phyloP scores from a whole-genome alignment of 2,329 filamentous ascomycete species.

The Ceratocystis destructans region DNA sequence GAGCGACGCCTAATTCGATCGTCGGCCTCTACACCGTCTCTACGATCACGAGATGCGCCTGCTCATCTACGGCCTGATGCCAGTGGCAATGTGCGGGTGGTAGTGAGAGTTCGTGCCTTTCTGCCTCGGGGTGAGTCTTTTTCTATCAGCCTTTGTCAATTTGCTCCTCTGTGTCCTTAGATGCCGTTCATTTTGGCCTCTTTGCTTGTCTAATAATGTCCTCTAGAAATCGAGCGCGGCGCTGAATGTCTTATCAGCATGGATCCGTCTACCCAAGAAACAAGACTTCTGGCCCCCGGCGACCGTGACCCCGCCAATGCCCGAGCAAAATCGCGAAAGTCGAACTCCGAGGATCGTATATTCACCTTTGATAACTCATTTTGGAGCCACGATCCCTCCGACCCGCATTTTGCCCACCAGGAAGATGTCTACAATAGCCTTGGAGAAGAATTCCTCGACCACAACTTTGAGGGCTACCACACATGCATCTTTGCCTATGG shows the following conservation, averaged over 20 bases:
- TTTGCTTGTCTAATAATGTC: constrained; percentile 2
- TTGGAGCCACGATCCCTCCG: constrained; percentile 75
- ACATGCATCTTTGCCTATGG: constrained; percentile 99
- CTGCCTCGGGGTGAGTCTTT: constrained; percentile 53
- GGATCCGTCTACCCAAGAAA: constrained; percentile 76
- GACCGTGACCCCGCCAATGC: constrained; percentile 39
- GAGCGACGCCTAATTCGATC: constrained; percentile 37
- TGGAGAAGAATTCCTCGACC: constrained; percentile 92
- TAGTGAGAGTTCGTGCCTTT: constrained; percentile 68
- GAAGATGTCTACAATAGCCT: constrained; percentile 88
- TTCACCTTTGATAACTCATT: constrained; percentile 98
- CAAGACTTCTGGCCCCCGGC: constrained; percentile 60
- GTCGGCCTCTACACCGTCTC: constrained; percentile 63
- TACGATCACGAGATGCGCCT: constrained; percentile 57
- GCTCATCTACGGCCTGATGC: constrained; percentile 42
- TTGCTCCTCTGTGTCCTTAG: background rate
- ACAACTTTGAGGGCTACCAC: constrained; percentile 98
- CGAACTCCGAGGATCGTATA: constrained; percentile 68
- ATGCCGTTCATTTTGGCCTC: background rate
- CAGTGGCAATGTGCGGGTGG: constrained; percentile 68
- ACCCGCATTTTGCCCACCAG: constrained; percentile 80
- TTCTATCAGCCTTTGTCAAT: background rate
- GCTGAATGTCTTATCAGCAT: constrained; percentile 81
- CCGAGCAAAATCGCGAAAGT: constrained; percentile 49
- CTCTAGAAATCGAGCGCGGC: constrained; percentile 61